Base-by-base conservation (phyloP, 228 moss, liverwort and hornwort genomes). In the Sphagnum fallax region DNA sequence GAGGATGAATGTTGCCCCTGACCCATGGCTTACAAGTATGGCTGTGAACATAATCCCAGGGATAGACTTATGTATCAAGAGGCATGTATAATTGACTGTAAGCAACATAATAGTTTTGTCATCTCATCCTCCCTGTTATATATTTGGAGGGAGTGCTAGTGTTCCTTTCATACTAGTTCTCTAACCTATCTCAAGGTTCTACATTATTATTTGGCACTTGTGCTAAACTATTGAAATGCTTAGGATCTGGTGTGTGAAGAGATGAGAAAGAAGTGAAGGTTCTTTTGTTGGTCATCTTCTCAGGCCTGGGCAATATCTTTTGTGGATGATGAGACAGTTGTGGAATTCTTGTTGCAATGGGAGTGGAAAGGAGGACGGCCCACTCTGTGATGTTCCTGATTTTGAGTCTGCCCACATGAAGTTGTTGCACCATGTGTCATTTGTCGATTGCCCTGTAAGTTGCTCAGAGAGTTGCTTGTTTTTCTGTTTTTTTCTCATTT, bases 381-480 rank as follows among this genome's bases (percentile, higher is more conserved):
- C 93, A 14, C 74, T 87, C 8, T 91, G 97, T 77, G 97, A 98
- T 68, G 91, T 91, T 65, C 88, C 81, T 73, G 89, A 90, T 10
- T 98, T 78, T 70, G 97, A 93, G 79, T 77, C 69, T 67, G 79
- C 89, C 6, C 87, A 85, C 18, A 98, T 98, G 97, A 98, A 92
- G 91, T 75, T 98, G 71, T 82, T 93, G 75, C 87, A 93, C 71
- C 97, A 98, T 74, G 97, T 98, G 3, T 93, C 93, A 49, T 98
- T 98, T 61, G 97, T 98, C 60, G 97, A 98, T 71, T 98, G 97
- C 64, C 97, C 97, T 79, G 95, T 95, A 83, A 90, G 95, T 67
- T 67, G 4, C n/a, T 50, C 51, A 68, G 8, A 16, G 4, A 10
- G 9, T 1, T 4, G 6, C 53, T 55, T 55, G 53, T 55, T 7